Evolutionary conservation across 495 filamentous ascomycete genomes (phyloP), one percentile per base, ranked within the genome.

Genomic region (Penicillium canescens): DNA sequence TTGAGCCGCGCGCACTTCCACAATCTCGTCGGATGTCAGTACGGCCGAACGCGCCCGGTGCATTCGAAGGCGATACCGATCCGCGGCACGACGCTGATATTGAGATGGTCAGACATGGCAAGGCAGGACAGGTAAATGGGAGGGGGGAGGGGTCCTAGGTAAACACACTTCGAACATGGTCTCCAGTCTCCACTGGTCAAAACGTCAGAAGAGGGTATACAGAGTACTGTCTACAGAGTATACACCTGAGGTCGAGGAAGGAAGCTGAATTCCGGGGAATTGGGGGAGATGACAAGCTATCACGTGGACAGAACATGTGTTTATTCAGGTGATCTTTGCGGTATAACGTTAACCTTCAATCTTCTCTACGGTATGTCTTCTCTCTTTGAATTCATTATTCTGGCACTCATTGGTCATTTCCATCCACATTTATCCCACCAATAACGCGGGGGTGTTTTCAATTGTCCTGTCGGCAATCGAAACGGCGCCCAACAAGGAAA

Each of bases 1-100:
- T 69, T 98, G 94, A 4, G 92, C 88, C 0, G 93, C 93, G 52
- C 93, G 90, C 60, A 98, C 88, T 67, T 98, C 93, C 47, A 96
- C 89, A 10, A 98, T 83, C 66, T 98, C 94, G 56, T 85, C 75
- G 13, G 83, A 75, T 5, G 91, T 94, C 42, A 96, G 81, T 18
- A 93, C 77, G 6, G 95, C 90, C 31, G 87, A 89, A 40, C 89
- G 84, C 43, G 92, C 92, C 34, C 92, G 86, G 78, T 96, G 92
- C 57, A 88, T 76, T 39, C 91, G 87, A 18, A 94, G 80, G 42
- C 59, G 73, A 61, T 78, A 80, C 34, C 72, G 74, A 60, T 80
- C 76, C 45, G 69, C 74, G 34, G 75, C 77, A 48, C 75, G 71
- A 59, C 71, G 70, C 77, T 78, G 52, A 11, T 38, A 35, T 8